Conservation (phyloP, 352 stramenopile genomes). For the Pythium vanterpoolii region DNA sequence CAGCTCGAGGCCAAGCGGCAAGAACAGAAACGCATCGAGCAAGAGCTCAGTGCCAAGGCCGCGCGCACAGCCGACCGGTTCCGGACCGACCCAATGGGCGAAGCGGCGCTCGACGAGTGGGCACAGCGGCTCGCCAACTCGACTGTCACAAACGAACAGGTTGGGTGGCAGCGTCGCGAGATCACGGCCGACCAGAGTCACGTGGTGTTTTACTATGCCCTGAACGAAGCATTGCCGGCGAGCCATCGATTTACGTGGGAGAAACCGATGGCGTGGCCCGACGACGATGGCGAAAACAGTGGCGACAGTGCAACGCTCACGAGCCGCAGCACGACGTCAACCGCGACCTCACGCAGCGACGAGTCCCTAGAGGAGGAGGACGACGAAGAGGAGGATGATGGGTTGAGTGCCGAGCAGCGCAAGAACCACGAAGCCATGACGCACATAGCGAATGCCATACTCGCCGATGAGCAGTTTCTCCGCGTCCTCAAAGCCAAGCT, state of each 20-base stretch:
- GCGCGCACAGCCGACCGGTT: constrained; percentile 27
- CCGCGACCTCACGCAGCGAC: constrained; percentile 4
- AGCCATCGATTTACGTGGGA: constrained; percentile 48
- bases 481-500: constrained; percentile 53
- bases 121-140: constrained; percentile 39
- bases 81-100: constrained; percentile 23
- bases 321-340: constrained; percentile 19
- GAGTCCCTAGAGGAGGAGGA: constrained; percentile 15
- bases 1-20: constrained; percentile 55
- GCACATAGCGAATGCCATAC: constrained; percentile 33
- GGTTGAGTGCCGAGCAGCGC: constrained; percentile 22
- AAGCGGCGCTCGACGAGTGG: constrained; percentile 42
- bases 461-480: constrained; percentile 65
- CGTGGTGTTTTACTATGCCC: constrained; percentile 67
- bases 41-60: constrained; percentile 40
- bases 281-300: constrained; percentile 12
- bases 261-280: constrained; percentile 36
- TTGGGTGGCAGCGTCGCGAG: constrained; percentile 59
- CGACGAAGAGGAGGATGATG: constrained; percentile 1
- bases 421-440: constrained; percentile 28
- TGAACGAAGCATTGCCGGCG: constrained; percentile 45
- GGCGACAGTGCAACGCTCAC: constrained; percentile 5
- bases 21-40: constrained; percentile 60
- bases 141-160: constrained; percentile 40
- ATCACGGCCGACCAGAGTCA: constrained; percentile 40